Conservation (phyloP, 495 filamentous ascomycete species). For the Aspergillus carlsbadensis region DNA sequence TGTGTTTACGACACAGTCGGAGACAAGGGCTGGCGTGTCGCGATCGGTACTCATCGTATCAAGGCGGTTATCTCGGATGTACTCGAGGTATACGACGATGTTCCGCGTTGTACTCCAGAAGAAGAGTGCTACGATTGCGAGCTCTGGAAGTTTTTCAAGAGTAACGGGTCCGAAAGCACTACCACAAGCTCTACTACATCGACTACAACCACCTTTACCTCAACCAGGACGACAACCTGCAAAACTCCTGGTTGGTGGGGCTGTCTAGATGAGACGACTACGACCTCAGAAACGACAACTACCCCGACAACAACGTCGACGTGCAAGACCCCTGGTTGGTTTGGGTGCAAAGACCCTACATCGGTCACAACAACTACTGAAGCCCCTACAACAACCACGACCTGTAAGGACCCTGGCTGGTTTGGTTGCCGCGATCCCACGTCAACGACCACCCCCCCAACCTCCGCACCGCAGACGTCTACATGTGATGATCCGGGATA, state of each 20-base stretch:
- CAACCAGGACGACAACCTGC: constrained; percentile 78
- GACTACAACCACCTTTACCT: constrained; percentile 54
- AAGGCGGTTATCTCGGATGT: constrained; percentile 81
- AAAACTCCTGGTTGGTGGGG: constrained; percentile 78
- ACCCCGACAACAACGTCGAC: constrained; percentile 64
- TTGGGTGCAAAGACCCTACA: constrained; percentile 50
- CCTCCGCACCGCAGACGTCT: constrained; percentile 31
- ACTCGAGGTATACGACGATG: constrained; percentile 72
- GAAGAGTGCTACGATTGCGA: constrained; percentile 85
- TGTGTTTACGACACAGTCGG: constrained; percentile 90
- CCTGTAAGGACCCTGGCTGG: constrained; percentile 68
- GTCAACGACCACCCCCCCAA: constrained; percentile 43
- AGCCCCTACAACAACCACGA: constrained; percentile 29
- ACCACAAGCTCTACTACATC: constrained; percentile 57
- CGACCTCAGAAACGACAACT: constrained; percentile 52
- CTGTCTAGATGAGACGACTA: constrained; percentile 61
- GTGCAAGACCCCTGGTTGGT: constrained; percentile 79
- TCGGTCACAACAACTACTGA: constrained; percentile 25
- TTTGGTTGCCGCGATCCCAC: constrained; percentile 63
- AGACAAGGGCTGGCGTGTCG: constrained; percentile 87
- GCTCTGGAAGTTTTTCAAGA: constrained; percentile 90
- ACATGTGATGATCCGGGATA: constrained; percentile 52
- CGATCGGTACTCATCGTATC: constrained; percentile 83
- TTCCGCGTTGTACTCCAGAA: constrained; percentile 71
- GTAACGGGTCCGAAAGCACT: constrained; percentile 77